These are phyloP conservation scores for Aspergillus carlsbadensis DNA, from an alignment of 495 filamentous ascomycete genomes.

Conservation along the genomic window DNA sequence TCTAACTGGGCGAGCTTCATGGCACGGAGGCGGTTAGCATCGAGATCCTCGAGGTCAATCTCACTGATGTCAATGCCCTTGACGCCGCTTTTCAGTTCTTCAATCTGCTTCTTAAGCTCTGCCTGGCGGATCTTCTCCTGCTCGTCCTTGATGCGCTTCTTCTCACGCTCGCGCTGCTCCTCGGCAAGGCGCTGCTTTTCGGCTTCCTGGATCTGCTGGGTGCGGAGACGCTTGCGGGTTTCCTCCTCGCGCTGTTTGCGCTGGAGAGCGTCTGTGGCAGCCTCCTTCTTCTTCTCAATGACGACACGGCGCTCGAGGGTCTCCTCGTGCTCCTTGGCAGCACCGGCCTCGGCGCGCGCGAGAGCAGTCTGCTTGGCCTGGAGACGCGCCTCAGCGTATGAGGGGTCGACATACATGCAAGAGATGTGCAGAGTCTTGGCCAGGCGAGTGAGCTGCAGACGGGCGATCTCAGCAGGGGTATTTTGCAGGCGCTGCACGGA, in stretches of 20 bases:
- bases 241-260: slow-evolving; percentile 91
- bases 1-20: slow-evolving; percentile 95
- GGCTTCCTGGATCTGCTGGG: slow-evolving; percentile 81
- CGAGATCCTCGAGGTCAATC: slow-evolving; percentile 80
- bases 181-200: slow-evolving; percentile 84
- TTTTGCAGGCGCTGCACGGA: slow-evolving; percentile 94
- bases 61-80: slow-evolving; percentile 77
- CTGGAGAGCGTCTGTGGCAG: slow-evolving; percentile 78
- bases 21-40: slow-evolving; percentile 82
- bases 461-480: slow-evolving; percentile 96
- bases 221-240: slow-evolving; percentile 74
- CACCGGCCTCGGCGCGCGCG: slow-evolving; percentile 76
- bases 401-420: slow-evolving; percentile 90
- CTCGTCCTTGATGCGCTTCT: slow-evolving; percentile 84
- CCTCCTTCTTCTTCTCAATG: slow-evolving; percentile 96
- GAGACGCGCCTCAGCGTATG: slow-evolving; percentile 74
- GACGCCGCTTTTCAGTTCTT: slow-evolving; percentile 84
- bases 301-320: slow-evolving; percentile 81
- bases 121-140: slow-evolving; percentile 87
- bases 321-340: slow-evolving; percentile 88
- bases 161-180: slow-evolving; percentile 87
- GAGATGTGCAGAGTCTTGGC: slow-evolving; percentile 89
- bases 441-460: slow-evolving; percentile 87
- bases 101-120: slow-evolving; percentile 92
- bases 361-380: slow-evolving; percentile 79